phyloP scores from a whole-genome alignment of 305 asterid genomes.

The Euphrasia arctica region DNA sequence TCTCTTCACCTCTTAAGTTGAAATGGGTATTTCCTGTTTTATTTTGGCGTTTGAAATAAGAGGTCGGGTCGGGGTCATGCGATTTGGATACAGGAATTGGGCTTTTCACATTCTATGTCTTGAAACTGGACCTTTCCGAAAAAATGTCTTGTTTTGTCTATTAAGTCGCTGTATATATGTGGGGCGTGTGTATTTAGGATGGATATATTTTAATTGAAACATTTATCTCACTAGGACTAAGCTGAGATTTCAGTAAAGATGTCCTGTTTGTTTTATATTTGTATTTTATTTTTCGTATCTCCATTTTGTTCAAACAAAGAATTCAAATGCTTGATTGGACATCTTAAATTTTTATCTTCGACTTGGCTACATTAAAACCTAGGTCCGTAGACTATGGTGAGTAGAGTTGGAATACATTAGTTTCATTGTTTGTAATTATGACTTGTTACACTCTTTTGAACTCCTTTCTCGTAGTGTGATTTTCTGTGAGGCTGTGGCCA shows the following conservation, averaged over 20 bases:
- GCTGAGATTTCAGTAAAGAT: too few relatives aligned
- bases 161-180: too few relatives aligned
- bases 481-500: constrained; percentile 98
- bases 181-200: too few relatives aligned
- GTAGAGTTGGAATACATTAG: constrained; percentile 15
- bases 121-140: too few relatives aligned
- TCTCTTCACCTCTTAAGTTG: not conserved
- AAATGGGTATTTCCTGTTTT: too few relatives aligned
- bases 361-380: constrained; percentile 8
- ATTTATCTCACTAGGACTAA: not conserved
- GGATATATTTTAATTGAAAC: too few relatives aligned
- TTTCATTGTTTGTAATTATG: constrained; percentile 3
- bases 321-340: constrained; percentile 27
- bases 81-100: too few relatives aligned
- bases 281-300: not conserved
- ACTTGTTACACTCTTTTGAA: constrained; percentile 4
- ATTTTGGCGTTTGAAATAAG: not conserved
- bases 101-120: too few relatives aligned
- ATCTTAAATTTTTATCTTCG: constrained; percentile 31
- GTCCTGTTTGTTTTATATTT: not conserved
- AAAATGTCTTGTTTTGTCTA: too few relatives aligned
- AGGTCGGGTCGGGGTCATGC: too few relatives aligned
- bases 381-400: not conserved
- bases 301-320: not conserved
- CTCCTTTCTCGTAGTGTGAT: constrained; percentile 60